phyloP scores from a whole-genome alignment of 495 filamentous ascomycete genomes.

The Trichocladium antarcticum region DNA sequence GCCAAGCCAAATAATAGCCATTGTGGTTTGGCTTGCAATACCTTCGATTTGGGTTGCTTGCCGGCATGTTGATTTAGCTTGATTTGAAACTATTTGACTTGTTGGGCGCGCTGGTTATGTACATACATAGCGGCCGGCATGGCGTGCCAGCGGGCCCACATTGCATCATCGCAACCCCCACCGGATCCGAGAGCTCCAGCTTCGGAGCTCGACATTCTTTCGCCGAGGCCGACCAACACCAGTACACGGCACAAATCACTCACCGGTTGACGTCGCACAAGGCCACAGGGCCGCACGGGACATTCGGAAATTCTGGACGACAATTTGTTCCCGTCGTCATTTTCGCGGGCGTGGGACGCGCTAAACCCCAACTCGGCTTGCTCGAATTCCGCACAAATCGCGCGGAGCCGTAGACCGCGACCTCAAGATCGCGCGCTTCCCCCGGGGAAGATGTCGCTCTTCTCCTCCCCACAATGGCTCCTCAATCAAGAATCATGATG shows the following conservation, averaged over 20 bases:
- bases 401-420: neutral
- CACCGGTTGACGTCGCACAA: neutral
- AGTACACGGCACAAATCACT: neutral
- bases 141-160: no score
- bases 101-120: no score
- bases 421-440: neutral
- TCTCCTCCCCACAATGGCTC: conserved; percentile 14
- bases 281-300: no score
- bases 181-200: neutral
- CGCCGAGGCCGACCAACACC: neutral
- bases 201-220: conserved; percentile 1
- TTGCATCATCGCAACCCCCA: conserved; percentile 23
- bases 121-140: no score
- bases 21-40: no score
- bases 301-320: no score
- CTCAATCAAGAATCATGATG: conserved; percentile 21
- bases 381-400: conserved; percentile 7
- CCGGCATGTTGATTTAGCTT: no score
- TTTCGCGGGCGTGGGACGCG: no score
- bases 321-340: neutral
- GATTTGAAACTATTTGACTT: no score
- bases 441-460: conserved; percentile 7
- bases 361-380: neutral
- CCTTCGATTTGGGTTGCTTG: no score
- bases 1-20: no score